A percentile compares a stretch with the other conserved stretches of the same genome.
These are phyloP conservation scores for Brassica nigra DNA, from an alignment of 345 rosid species.

Conservation along the genomic window DNA sequence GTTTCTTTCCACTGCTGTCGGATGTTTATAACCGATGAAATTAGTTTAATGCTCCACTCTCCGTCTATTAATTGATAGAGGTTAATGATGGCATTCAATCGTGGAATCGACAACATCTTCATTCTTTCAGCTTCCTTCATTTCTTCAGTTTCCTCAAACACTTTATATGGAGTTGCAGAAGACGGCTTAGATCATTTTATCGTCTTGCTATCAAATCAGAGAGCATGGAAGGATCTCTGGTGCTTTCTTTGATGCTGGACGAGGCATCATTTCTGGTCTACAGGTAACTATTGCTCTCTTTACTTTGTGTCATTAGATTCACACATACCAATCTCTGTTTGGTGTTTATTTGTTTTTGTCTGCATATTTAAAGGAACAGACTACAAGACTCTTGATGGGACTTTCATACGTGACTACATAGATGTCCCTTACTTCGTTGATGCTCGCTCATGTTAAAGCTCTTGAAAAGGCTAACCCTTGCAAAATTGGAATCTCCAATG, in stretches of 20 bases:
- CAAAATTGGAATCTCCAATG: too few relatives aligned
- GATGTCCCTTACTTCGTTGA: too few relatives aligned
- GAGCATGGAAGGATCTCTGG: not conserved
- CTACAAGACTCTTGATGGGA: too few relatives aligned
- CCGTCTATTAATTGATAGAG: not conserved
- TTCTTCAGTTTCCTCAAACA: not conserved
- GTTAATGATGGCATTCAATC: not conserved
- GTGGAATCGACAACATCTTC: not conserved
- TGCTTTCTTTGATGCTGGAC: not conserved
- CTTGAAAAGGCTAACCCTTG: too few relatives aligned
- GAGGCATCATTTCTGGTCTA: not conserved
- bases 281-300: not conserved
- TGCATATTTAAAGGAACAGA: too few relatives aligned
- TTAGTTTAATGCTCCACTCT: not conserved
- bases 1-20: not conserved
- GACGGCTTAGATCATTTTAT: not conserved
- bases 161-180: not conserved
- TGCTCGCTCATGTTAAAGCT: too few relatives aligned
- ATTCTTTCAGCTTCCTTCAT: not conserved
- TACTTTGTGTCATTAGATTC: too few relatives aligned
- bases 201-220: not conserved
- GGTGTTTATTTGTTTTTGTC: too few relatives aligned
- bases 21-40: not conserved
- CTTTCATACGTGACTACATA: too few relatives aligned
- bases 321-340: too few relatives aligned